These are phyloP conservation scores for Pachysandra terminalis DNA, from an alignment of 164 flowering plant species.

Conservation along the genomic window DNA sequence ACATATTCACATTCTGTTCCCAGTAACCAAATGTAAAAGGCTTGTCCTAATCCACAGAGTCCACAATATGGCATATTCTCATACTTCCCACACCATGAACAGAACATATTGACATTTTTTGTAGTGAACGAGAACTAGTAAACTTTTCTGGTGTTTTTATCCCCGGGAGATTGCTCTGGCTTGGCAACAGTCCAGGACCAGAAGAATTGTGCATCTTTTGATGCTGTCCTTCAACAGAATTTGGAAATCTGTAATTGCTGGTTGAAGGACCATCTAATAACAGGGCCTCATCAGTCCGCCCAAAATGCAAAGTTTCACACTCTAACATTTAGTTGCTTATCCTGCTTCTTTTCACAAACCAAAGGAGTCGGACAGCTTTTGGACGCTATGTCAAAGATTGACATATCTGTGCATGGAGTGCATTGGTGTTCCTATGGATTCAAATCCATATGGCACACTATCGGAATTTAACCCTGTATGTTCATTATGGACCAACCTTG, in stretches of 20 bases:
- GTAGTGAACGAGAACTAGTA: constrained; percentile 14
- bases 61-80: constrained; percentile 27
- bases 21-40: too few species aligned
- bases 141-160: constrained; percentile 12
- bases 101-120: constrained; percentile 17
- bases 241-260: constrained; percentile 19
- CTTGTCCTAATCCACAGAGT: constrained; percentile 22
- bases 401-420: constrained; percentile 4
- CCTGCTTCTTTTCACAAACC: constrained; percentile 20
- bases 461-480: constrained; percentile 18
- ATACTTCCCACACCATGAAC: constrained; percentile 22
- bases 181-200: constrained; percentile 18
- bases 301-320: constrained; percentile 12
- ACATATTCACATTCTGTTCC: too few species aligned
- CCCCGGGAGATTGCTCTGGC: constrained; percentile 13
- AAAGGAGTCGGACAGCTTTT: constrained; percentile 15
- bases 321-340: constrained; percentile 6
- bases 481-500: constrained; percentile 16
- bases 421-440: not conserved
- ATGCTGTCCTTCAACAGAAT: constrained; percentile 15
- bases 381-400: constrained; percentile 6
- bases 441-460: not conserved
- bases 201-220: constrained; percentile 19
- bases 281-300: constrained; percentile 18
- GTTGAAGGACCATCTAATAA: constrained; percentile 22